phyloP scores from a whole-genome alignment of 2,329 filamentous ascomycete genomes.

The Nigrograna mackinnonii region DNA sequence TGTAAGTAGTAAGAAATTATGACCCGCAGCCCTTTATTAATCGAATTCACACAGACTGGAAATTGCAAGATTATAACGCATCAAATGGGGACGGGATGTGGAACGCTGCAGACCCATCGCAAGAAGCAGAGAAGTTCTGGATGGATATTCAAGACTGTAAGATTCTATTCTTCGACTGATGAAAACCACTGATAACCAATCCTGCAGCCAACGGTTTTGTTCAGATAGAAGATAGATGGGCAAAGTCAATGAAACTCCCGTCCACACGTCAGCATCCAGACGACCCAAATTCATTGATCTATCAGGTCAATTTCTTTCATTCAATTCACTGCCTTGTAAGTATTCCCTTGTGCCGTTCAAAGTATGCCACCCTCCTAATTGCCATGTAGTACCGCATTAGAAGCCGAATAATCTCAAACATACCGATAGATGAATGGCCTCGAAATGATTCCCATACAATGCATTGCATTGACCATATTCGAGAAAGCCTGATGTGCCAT shows the following conservation, averaged over 20 bases:
- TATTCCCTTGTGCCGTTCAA: neutral
- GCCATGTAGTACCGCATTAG: neutral
- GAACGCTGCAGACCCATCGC: neutral
- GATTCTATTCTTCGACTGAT: no score
- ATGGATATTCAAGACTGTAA: neutral
- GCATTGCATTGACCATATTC: neutral
- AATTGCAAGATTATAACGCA: neutral
- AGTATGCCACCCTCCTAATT: neutral
- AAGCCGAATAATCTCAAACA: neutral
- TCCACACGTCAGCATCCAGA: neutral
- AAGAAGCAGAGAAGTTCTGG: neutral
- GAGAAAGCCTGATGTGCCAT: neutral
- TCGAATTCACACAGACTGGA: no score
- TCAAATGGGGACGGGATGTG: neutral
- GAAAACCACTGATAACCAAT: no score
- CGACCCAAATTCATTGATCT: neutral
- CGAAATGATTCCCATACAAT: neutral
- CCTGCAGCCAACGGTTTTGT: neutral
- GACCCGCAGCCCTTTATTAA: no score
- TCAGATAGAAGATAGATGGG: neutral
- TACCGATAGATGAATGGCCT: neutral
- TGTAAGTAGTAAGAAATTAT: no score
- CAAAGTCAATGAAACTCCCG: neutral
- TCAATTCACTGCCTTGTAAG: neutral
- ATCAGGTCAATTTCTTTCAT: conserved; percentile 1